Conservation (phyloP, 345 rosid genomes). For the Turritis glabra region DNA sequence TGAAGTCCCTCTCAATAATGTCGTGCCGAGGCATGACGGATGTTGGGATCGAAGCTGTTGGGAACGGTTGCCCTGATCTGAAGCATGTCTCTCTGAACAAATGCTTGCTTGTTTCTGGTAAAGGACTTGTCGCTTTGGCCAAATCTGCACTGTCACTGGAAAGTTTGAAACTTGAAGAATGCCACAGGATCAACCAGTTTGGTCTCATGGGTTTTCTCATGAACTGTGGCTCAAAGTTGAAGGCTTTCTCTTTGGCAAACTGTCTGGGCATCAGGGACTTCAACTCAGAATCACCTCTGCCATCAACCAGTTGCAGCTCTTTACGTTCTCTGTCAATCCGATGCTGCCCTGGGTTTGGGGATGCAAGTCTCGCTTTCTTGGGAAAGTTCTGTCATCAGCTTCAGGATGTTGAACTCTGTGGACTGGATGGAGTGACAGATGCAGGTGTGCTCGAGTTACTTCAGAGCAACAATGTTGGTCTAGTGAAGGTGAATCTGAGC, state of each 20-base stretch:
- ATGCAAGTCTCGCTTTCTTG: conserved; percentile 59
- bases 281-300: conserved; percentile 41
- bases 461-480: conserved; percentile 58
- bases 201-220: conserved; percentile 73
- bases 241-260: conserved; percentile 60
- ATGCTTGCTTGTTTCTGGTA: conserved; percentile 72
- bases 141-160: conserved; percentile 68
- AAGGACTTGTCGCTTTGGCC: conserved; percentile 70
- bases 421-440: conserved; percentile 71
- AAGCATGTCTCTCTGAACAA: conserved; percentile 60
- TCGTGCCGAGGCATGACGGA: conserved; percentile 87
- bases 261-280: conserved; percentile 74
- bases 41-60: conserved; percentile 74
- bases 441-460: conserved; percentile 66
- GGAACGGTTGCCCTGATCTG: conserved; percentile 81
- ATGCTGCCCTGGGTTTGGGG: conserved; percentile 87
- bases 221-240: conserved; percentile 60
- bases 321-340: conserved; percentile 59
- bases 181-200: conserved; percentile 88
- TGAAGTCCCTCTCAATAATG: conserved; percentile 64
- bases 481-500: conserved; percentile 70
- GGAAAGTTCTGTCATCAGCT: conserved; percentile 76
- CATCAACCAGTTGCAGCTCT: conserved; percentile 53
- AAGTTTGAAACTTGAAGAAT: conserved; percentile 84
- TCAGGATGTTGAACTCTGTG: conserved; percentile 64